phyloP scores from a whole-genome alignment of 2,329 filamentous ascomycete genomes.

The Xylariaceae sp. region DNA sequence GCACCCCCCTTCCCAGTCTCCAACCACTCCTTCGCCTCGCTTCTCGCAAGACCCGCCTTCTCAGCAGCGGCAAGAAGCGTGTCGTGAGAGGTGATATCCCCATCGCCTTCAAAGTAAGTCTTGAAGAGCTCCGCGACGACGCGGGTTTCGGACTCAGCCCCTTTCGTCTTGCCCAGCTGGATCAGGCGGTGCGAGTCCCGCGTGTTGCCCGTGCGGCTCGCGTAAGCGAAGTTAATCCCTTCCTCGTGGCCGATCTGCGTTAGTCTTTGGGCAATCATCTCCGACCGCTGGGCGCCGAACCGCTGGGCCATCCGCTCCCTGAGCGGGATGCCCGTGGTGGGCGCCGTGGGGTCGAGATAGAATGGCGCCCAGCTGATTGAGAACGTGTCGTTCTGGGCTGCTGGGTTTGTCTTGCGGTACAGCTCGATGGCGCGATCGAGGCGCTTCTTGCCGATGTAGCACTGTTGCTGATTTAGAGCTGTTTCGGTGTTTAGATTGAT shows the following conservation, averaged over 20 bases:
- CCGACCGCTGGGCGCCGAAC: slow-evolving; percentile 61
- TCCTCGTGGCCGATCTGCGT: slow-evolving; percentile 55
- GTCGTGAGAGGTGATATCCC: slow-evolving; percentile 52
- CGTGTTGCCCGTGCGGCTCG: slow-evolving; percentile 69
- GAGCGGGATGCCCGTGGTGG: slow-evolving; percentile 43
- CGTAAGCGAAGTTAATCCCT: slow-evolving; percentile 70
- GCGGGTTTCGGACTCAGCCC: slow-evolving; percentile 46
- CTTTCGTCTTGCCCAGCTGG: slow-evolving; percentile 59
- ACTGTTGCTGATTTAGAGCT: slow-evolving; percentile 40
- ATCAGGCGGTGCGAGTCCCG: slow-evolving; percentile 75
- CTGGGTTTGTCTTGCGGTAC: slow-evolving; percentile 60
- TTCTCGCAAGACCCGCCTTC: slow-evolving; percentile 46
- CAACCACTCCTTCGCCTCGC: slow-evolving; percentile 41
- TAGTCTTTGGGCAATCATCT: slow-evolving; percentile 56
- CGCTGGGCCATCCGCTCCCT: slow-evolving; percentile 53
- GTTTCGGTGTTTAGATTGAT: slow-evolving; percentile 3
- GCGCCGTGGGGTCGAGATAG: slow-evolving; percentile 68
- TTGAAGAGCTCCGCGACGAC: slow-evolving; percentile 58
- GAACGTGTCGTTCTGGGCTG: slow-evolving; percentile 61
- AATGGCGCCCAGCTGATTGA: slow-evolving; percentile 72
- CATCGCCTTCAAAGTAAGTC: slow-evolving; percentile 55
- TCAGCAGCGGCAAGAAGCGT: slow-evolving; percentile 46
- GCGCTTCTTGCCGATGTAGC: slow-evolving; percentile 75
- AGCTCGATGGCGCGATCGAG: slow-evolving; percentile 66
- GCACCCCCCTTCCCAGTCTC: slow-evolving; percentile 36